These are phyloP conservation scores for Thozetella sp. DNA, from an alignment of 495 filamentous ascomycete species.

Conservation along the genomic window DNA sequence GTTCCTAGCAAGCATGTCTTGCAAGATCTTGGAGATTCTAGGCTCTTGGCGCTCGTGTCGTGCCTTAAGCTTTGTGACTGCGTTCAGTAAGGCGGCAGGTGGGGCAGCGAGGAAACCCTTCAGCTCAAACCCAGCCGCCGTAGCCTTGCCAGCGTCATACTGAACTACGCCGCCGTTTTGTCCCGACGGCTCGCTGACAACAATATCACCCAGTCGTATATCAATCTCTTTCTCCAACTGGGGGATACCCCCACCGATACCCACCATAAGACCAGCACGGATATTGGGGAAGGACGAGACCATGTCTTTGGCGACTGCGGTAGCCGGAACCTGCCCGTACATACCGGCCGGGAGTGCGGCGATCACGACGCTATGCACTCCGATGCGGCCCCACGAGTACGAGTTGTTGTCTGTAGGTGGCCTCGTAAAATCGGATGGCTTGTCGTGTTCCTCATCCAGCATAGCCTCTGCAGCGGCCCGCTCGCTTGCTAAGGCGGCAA, in stretches of 20 bases:
- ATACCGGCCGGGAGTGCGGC: conserved; percentile 32
- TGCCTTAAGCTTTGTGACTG: conserved; percentile 14
- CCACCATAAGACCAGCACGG: conserved; percentile 44
- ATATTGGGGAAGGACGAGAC: conserved; percentile 37
- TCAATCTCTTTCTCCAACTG: conserved; percentile 24
- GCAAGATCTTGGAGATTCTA: conserved; percentile 6
- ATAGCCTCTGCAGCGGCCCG: conserved; percentile 41
- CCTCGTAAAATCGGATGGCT: conserved; percentile 1
- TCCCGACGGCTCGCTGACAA: conserved; percentile 30
- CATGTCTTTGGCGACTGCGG: conserved; percentile 30
- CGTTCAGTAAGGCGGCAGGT: conserved; percentile 18
- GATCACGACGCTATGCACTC: conserved; percentile 44
- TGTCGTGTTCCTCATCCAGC: conserved; percentile 39
- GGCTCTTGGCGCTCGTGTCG: conserved; percentile 6
- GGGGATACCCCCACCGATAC: conserved; percentile 45
- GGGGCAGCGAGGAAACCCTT: conserved; percentile 25
- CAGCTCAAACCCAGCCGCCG: conserved; percentile 14
- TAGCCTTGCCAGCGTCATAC: conserved; percentile 32
- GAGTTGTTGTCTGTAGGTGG: conserved; percentile 31
- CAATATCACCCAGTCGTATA: conserved; percentile 47
- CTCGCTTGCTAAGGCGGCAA: conserved; percentile 50
- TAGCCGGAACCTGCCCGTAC: conserved; percentile 35
- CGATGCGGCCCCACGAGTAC: conserved; percentile 43
- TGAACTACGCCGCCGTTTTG: conserved; percentile 32
- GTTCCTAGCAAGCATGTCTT: conserved; percentile 6